A percentile compares a stretch with the other conserved stretches of the same genome.
These are phyloP conservation scores for Penicillium pancosmium DNA, from an alignment of 495 filamentous ascomycete genomes.

Conservation along the genomic window DNA sequence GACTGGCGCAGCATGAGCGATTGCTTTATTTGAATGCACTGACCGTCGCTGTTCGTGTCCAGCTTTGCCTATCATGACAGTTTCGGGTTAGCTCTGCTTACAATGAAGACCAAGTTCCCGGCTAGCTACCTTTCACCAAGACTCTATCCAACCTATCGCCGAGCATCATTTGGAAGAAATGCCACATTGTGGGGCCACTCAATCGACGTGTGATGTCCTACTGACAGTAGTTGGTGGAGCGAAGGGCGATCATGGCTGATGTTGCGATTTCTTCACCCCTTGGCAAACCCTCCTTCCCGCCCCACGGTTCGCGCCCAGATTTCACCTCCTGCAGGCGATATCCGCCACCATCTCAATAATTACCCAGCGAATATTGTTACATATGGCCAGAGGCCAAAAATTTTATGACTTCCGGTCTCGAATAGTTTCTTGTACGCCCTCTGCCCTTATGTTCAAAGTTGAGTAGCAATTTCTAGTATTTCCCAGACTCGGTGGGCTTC, in stretches of 20 bases:
- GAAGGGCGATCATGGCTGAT: conserved; percentile 1
- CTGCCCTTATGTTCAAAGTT: no score
- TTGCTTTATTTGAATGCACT: background rate
- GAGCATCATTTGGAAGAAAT: background rate
- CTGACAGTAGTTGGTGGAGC: conserved; percentile 5
- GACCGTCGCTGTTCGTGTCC: conserved; percentile 3
- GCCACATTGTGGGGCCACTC: background rate
- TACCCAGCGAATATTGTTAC: no score
- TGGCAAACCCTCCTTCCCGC: background rate
- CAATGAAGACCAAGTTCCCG: background rate
- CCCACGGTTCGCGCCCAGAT: conserved; percentile 3
- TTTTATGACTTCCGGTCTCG: no score
- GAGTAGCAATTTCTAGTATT: no score
- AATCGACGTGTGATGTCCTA: background rate
- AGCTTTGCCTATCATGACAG: conserved; percentile 2
- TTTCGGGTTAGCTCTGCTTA: conserved; percentile 1
- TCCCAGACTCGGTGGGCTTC: no score
- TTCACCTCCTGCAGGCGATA: background rate
- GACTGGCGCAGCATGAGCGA: background rate
- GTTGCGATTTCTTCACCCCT: background rate
- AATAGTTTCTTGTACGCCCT: no score
- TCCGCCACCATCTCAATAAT: background rate
- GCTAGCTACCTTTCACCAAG: background rate
- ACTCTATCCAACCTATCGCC: background rate
- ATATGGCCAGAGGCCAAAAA: no score